Evolutionary conservation across 2,329 filamentous ascomycete genomes (phyloP), one percentile per base, ranked within the genome.

Genomic region (Venturiaceae sp.): DNA sequence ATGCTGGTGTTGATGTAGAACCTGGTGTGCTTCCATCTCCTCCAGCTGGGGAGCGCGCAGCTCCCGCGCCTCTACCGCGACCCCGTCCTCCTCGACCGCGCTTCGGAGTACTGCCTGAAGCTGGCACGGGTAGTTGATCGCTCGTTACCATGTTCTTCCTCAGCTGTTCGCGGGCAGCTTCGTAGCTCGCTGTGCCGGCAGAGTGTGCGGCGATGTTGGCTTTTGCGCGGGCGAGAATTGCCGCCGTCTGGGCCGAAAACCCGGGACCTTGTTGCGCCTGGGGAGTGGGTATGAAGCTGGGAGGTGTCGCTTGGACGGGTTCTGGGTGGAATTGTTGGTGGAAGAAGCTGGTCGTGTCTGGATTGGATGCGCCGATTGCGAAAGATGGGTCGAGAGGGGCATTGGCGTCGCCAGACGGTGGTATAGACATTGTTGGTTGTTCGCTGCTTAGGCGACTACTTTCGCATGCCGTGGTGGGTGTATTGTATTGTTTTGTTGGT

Each of bases 111-210:
- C 61, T 66, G 41, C 66, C 63, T 54, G 68, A 65, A 32, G 71
- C 69, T 33, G 68, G 66, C 32, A 74, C 70, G 14, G 69, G 68
- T 44, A 75, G 64, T 58, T 72, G 74, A 62, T 75, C 72, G 62
- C 73, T 73, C 14, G 73, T 77, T 34, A 71, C 68, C 67, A 77
- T 77, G 59, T 66, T 72, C 63, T 74, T 72, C 60, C 77, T 65
- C 14, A 78, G 71, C 60, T 75, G 71, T 60, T 75, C 73, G 55
- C 72, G 70, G 61, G 76, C 76, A 16, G 75, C 74, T 62, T 77
- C 74, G 63, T 72, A 77, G 21, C 39, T 41, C 16, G 55, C 36
- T 14, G 21, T 57, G 5, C 55, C 55, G 3, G 53, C 16, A n/a
- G n/a, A n/a, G 28, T 56, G 34, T 5, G 23, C 33, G 4, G 55